Percentiles rank a stretch among this genome's conserved stretches.
Evolutionary conservation across 1,139 yeast species (phyloP).

Genomic region (Arxiozyma telluris): DNA sequence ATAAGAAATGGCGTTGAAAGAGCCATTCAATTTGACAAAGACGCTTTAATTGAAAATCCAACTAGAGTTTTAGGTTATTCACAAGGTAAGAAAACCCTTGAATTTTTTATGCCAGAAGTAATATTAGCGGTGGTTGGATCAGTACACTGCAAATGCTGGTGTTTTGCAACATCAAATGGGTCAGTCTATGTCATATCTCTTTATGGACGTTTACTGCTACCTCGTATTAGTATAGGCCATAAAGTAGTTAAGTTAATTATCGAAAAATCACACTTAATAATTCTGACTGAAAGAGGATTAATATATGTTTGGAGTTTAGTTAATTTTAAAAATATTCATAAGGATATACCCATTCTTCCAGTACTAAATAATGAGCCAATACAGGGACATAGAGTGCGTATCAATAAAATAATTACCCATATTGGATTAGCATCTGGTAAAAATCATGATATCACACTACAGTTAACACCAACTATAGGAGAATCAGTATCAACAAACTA

Average conservation of each 20-base stretch:
- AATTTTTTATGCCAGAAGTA: conserved; percentile 42
- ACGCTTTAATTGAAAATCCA: conserved; percentile 37
- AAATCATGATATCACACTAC: conserved; percentile 12
- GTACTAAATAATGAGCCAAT: conserved; percentile 21
- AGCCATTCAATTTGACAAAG: conserved; percentile 27
- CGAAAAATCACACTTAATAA: conserved; percentile 16
- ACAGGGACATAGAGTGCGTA: conserved; percentile 23
- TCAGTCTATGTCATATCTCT: conserved; percentile 18
- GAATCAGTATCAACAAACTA: conserved; percentile 5
- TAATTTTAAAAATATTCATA: conserved; percentile 14
- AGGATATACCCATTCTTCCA: conserved; percentile 25
- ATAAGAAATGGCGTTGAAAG: conserved; percentile 38
- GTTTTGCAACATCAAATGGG: conserved; percentile 28
- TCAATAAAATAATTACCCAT: conserved; percentile 15
- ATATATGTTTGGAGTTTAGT: conserved; percentile 27
- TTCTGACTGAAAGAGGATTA: conserved; percentile 27
- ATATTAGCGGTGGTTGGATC: conserved; percentile 35
- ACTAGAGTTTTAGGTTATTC: conserved; percentile 38
- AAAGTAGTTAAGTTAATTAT: conserved; percentile 23
- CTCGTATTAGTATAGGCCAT: conserved; percentile 27
- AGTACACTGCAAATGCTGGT: conserved; percentile 22
- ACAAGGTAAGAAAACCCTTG: conserved; percentile 38
- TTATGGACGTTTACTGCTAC: conserved; percentile 22
- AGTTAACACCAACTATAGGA: background rate
- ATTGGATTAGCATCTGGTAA: conserved; percentile 10